Conservation (phyloP, 768 basidiomycete species). For the Leccinum barrowsii region DNA sequence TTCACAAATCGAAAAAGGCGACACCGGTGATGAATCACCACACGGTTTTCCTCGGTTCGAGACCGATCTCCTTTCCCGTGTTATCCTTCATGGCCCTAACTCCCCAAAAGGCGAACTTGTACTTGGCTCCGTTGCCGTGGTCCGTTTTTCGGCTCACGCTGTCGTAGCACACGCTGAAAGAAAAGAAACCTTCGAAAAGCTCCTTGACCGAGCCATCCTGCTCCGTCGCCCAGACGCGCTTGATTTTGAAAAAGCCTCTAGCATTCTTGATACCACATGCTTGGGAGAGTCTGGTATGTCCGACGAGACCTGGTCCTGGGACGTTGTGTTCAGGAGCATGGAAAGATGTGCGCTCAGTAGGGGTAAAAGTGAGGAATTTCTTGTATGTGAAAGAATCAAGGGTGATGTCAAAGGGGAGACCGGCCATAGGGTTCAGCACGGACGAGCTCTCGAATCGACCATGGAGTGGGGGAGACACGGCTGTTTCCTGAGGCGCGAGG, state of each 20-base stretch:
- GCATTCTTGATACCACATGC: constrained; percentile 34
- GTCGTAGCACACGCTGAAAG: constrained; percentile 34
- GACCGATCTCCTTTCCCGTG: constrained; percentile 33
- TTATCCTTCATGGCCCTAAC: constrained; percentile 34
- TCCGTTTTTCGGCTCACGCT: constrained; percentile 34
- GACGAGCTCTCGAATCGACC: constrained; percentile 25
- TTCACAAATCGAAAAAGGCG: constrained; percentile 6
- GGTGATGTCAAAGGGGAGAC: constrained; percentile 33
- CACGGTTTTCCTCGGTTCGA: constrained; percentile 24
- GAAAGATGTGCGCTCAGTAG: constrained; percentile 26
- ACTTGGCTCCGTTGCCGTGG: constrained; percentile 31
- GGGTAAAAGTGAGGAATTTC: constrained; percentile 26
- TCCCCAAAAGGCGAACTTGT: constrained; percentile 36
- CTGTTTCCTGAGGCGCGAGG: constrained; percentile 14
- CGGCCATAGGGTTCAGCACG: constrained; percentile 34
- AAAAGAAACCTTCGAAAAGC: constrained; percentile 39
- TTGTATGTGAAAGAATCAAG: constrained; percentile 25
- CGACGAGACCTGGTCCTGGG: constrained; percentile 28
- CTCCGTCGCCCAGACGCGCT: constrained; percentile 32
- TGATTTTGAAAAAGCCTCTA: constrained; percentile 34
- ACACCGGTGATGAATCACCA: background rate
- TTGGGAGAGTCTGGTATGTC: constrained; percentile 20
- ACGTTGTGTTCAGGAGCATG: constrained; percentile 19
- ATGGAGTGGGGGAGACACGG: constrained; percentile 10
- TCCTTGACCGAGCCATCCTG: constrained; percentile 25